phyloP scores from a whole-genome alignment of 305 asterid genomes.

The Fraxinus latifolia region DNA sequence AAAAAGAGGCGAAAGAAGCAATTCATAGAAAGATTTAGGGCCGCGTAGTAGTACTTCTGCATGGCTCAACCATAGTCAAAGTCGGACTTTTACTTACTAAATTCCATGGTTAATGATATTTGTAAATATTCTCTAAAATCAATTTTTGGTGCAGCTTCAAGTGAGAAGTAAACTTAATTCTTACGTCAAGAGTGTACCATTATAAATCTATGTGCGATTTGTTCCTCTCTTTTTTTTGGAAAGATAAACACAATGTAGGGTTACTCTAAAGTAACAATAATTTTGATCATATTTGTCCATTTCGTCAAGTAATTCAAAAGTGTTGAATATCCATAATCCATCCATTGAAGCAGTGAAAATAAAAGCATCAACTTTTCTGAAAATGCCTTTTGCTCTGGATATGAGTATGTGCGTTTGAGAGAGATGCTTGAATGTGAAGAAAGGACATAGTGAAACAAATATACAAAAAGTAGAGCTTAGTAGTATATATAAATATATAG shows the following conservation, averaged over 20 bases:
- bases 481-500: not conserved
- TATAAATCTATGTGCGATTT: not conserved
- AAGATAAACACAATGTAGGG: not conserved
- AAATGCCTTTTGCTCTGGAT: not conserved
- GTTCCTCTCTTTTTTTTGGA: not conserved
- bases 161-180: not conserved
- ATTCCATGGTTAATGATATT: not conserved
- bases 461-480: not conserved
- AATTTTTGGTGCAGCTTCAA: not conserved
- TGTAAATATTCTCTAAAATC: not conserved
- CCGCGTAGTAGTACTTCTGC: not conserved
- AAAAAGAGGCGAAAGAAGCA: not conserved
- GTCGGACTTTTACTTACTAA: not conserved
- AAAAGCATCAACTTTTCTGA: not conserved
- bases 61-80: not conserved
- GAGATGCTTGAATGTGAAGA: conserved; percentile 25
- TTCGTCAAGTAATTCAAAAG: not conserved
- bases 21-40: not conserved
- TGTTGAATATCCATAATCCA: not conserved
- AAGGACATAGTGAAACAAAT: conserved; percentile 25
- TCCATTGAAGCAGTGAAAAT: not conserved
- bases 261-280: not conserved
- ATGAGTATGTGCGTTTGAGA: not conserved
- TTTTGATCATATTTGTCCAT: not conserved
- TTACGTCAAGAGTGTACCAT: not conserved